Evolutionary conservation across 2,329 filamentous ascomycete species (phyloP).

Genomic region (Endocalyx cinctus): DNA sequence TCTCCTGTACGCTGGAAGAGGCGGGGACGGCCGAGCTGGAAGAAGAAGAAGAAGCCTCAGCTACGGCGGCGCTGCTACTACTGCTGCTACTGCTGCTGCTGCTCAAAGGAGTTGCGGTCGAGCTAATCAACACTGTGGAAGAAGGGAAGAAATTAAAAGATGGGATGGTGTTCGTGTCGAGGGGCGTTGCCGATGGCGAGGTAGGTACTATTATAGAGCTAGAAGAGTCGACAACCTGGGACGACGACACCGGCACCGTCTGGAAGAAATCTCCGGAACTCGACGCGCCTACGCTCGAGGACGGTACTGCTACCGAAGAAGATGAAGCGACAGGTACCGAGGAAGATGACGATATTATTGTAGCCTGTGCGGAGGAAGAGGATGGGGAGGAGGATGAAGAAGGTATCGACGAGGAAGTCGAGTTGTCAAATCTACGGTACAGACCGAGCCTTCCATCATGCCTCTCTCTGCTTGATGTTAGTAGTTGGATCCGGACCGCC

Average conservation of each 20-base stretch:
- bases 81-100: too few species aligned
- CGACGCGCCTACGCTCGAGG: slow-evolving; percentile 1
- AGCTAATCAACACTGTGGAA: slow-evolving; percentile 2
- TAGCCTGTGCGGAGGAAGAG: slow-evolving; percentile 1
- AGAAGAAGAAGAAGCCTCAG: background rate
- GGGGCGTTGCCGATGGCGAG: background rate
- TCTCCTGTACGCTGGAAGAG: too few species aligned
- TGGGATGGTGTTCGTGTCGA: slow-evolving; percentile 2
- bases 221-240: too few species aligned
- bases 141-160: slow-evolving; percentile 6
- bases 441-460: slow-evolving; percentile 14
- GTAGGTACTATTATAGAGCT: too few species aligned
- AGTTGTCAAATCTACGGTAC: slow-evolving; percentile 18
- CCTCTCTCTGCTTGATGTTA: slow-evolving; percentile 20
- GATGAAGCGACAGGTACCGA: slow-evolving; percentile 1
- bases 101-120: background rate
- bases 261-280: too few species aligned
- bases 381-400: slow-evolving; percentile 3
- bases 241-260: too few species aligned
- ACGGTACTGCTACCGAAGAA: background rate
- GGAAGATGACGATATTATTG: background rate
- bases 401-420: slow-evolving; percentile 7
- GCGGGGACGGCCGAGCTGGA: too few species aligned
- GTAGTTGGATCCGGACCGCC: slow-evolving; percentile 4
- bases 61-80: background rate